These are phyloP conservation scores for Galerina sulciceps DNA, from an alignment of 768 basidiomycete genomes.

Conservation along the genomic window DNA sequence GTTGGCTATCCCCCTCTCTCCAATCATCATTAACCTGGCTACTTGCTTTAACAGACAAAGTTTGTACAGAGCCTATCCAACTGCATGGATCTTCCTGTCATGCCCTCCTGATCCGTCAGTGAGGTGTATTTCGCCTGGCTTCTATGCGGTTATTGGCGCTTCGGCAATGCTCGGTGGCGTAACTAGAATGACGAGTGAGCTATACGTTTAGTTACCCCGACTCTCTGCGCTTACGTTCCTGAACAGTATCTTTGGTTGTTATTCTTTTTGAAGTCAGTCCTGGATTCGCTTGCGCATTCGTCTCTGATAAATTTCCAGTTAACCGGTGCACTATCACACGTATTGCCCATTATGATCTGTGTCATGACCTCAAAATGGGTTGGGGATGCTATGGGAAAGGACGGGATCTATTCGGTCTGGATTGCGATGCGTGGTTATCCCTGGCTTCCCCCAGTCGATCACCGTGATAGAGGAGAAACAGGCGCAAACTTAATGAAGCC, in stretches of 20 bases:
- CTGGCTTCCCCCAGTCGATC: slow-evolving; percentile 69
- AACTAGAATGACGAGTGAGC: slow-evolving; percentile 75
- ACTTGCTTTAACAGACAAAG: slow-evolving; percentile 52
- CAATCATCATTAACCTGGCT: slow-evolving; percentile 2
- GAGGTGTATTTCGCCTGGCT: slow-evolving; percentile 73
- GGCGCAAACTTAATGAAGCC: slow-evolving; percentile 67
- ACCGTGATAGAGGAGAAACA: slow-evolving; percentile 66
- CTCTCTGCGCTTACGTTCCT: slow-evolving; percentile 4
- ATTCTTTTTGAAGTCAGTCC: slow-evolving; percentile 69
- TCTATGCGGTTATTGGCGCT: slow-evolving; percentile 79
- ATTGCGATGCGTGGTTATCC: slow-evolving; percentile 73
- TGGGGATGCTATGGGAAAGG: slow-evolving; percentile 69
- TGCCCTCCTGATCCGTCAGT: slow-evolving; percentile 75
- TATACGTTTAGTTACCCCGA: neutral
- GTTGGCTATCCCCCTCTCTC: slow-evolving; percentile 23
- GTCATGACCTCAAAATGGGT: slow-evolving; percentile 82
- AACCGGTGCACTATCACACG: slow-evolving; percentile 80
- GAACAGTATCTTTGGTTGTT: slow-evolving; percentile 71
- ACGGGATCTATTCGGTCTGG: slow-evolving; percentile 75
- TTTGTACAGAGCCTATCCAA: slow-evolving; percentile 66
- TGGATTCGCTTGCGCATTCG: neutral
- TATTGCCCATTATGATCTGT: slow-evolving; percentile 82
- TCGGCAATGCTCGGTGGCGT: slow-evolving; percentile 79
- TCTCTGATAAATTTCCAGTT: slow-evolving; percentile 41
- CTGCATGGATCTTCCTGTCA: slow-evolving; percentile 69